Base-by-base conservation (phyloP, 768 basidiomycete species). In the Russula virescens region DNA sequence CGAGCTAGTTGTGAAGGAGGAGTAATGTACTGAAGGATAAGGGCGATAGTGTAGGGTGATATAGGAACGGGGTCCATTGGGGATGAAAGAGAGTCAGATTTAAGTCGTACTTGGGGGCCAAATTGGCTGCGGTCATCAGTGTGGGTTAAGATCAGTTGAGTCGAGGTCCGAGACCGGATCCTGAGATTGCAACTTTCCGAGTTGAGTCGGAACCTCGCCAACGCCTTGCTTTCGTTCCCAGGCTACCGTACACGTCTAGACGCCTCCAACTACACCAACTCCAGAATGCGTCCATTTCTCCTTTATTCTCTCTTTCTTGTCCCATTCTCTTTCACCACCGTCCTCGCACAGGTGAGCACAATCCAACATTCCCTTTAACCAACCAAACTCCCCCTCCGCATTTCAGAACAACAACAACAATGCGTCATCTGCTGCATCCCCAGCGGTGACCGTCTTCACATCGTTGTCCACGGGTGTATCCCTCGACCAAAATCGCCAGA, bases 11-110 rank as follows among this genome's bases (percentile, higher is more conserved):
- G 76, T 5, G 80, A 79, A 0, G 79, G 77, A 5, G 83, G 80
- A 38, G 76, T 75, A 62, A 89, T 82, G 70, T 85, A 83, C 66
- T 82, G 77, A 34, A 89, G 80, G 46, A 85, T 68, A 64, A 80
- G 71, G 49, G 78, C 70, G 60, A 86, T 72, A 9, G 77, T 68
- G 54, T 78, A 74, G 7, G 74, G 69, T 2, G 74, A 67, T 63
- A 82, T 55, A 19, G 72, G 74, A 16, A 74, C 63, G 31, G 75
- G 71, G 31, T 68, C 55, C 79, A 81, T 80, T 42, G 56, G 40
- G 45, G 59, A 35, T 61, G 46, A 57, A 35, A 23, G 38, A n/a
- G 26, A 25, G 38, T 11, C 14, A 14, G 28, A 7, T 45, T 31
- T 28, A 31, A 55, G 53, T 43, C 13, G 43, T 25, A 11, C 8